phyloP scores from a whole-genome alignment of 129 eudicot genomes.

The Helianthus tuberosus region DNA sequence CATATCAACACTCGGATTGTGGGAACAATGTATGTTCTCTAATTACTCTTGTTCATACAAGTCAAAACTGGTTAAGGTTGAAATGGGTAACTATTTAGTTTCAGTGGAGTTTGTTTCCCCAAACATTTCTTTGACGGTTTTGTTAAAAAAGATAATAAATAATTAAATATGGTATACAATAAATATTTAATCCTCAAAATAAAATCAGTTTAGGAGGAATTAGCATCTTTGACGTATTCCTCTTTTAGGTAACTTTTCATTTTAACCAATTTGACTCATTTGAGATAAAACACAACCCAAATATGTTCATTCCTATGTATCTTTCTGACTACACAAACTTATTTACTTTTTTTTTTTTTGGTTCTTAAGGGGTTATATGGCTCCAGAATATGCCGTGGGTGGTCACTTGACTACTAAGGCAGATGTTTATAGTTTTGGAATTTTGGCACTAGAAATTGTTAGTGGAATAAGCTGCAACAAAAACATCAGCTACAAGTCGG shows the following conservation, averaged over 20 bases:
- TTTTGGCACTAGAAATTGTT: constrained; percentile 62
- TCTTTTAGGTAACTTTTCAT: no score
- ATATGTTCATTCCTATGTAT: no score
- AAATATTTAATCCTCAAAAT: neutral
- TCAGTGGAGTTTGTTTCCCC: neutral
- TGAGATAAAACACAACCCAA: no score
- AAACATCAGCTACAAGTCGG: constrained; percentile 68
- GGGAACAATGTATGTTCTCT: constrained; percentile 69
- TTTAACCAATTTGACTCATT: no score
- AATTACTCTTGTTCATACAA: neutral
- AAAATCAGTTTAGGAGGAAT: neutral
- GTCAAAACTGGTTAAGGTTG: neutral
- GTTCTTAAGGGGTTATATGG: constrained; percentile 16
- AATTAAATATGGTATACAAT: neutral
- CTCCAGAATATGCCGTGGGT: constrained; percentile 37
- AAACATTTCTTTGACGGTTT: neutral
- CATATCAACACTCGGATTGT: constrained; percentile 82
- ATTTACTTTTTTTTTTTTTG: constrained; percentile 28
- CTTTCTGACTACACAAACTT: no score
- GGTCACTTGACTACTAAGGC: constrained; percentile 67
- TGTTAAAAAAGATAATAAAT: neutral
- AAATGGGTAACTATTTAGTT: neutral
- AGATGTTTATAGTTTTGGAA: constrained; percentile 81
- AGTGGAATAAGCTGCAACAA: constrained; percentile 63
- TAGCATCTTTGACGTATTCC: neutral